Evolutionary conservation across 1,284 basidiomycete genomes (phyloP), one percentile per base, ranked within the genome.

Genomic region (Trametes polyzona): DNA sequence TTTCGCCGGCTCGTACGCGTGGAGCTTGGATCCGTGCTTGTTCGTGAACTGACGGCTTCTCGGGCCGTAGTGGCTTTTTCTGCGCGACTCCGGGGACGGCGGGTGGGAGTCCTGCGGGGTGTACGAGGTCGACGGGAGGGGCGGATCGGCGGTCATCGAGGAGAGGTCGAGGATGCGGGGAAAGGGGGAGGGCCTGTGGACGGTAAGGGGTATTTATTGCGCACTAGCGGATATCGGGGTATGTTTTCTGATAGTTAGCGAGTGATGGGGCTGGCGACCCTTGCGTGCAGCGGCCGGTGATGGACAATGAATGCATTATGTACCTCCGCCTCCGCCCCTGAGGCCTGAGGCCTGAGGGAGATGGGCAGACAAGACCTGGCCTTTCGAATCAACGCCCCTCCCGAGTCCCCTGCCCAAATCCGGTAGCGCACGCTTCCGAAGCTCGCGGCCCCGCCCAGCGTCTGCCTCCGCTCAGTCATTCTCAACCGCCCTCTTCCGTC

Each of bases 1-100:
- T 71, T 88, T 88, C 66, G 87, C 84, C 29, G 77, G 77, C 57
- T 85, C 84, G 62, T 82, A 84, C 6, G 79, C 76, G 68, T 90
- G 87, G 57, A 86, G 80, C 53, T 77, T 78, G 44, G 80, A 81
- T 32, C 86, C 87, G 65, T 86, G 69, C 63, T 86, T 88, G 65
- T 73, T 67, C 14, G 76, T 64, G 65, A 86, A 86, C 41, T 80
- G 78, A 48, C 49, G 55, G 11, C 50, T 36, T 10, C 32, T 35
- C 6, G 52, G 27, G 6, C 39, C 53, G 27, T 53, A 48, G 37
- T 43, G 46, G 17, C 32, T 43, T 24, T 50, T 55, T 36, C 52
- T 35, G 29, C 37, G 50, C 11, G 55, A 50, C 24, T 50, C 32
- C 10, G 33, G 55, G 12, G 33, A 43, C 12, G 21, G 4, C 5